These are phyloP conservation scores for Penicillium flavigenum DNA, from an alignment of 495 filamentous ascomycete species.

Conservation along the genomic window DNA sequence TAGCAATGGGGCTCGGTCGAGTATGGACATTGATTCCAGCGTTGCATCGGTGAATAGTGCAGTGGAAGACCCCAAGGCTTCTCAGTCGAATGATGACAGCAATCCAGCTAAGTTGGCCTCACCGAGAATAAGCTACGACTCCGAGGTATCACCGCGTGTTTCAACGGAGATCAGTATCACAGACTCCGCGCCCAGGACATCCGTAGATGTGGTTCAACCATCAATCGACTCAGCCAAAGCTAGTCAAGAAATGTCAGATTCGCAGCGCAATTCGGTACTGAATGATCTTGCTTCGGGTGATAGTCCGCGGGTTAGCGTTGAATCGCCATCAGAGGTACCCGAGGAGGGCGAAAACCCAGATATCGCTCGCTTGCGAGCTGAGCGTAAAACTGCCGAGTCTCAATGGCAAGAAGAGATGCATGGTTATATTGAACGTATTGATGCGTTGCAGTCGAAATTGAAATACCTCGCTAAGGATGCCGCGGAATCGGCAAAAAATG, in stretches of 20 bases:
- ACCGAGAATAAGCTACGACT: constrained; percentile 37
- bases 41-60: constrained; percentile 22
- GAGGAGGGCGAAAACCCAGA: constrained; percentile 31
- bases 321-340: constrained; percentile 18
- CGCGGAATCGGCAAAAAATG: constrained; percentile 65
- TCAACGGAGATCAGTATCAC: constrained; percentile 32
- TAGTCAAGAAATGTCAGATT: constrained; percentile 12
- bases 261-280: constrained; percentile 7
- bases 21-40: constrained; percentile 39
- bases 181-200: constrained; percentile 17
- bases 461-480: constrained; percentile 80
- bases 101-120: constrained; percentile 3
- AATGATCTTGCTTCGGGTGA: constrained; percentile 16
- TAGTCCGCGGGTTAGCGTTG: constrained; percentile 18
- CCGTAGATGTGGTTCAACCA: constrained; percentile 21
- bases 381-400: constrained; percentile 59
- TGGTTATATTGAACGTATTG: constrained; percentile 82
- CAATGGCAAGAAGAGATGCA: constrained; percentile 78
- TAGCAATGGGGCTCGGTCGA: constrained; percentile 38
- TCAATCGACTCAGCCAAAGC: constrained; percentile 8
- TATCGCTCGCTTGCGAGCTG: constrained; percentile 51
- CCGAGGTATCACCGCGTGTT: constrained; percentile 28
- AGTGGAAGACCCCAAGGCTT: constrained; percentile 20
- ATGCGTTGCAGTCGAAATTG: constrained; percentile 87
- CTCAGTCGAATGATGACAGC: constrained; percentile 16